A percentile compares a stretch with the other conserved stretches of the same genome.
These are phyloP conservation scores for Phialophora verrucosa DNA, from an alignment of 2,329 filamentous ascomycete genomes.

Conservation along the genomic window DNA sequence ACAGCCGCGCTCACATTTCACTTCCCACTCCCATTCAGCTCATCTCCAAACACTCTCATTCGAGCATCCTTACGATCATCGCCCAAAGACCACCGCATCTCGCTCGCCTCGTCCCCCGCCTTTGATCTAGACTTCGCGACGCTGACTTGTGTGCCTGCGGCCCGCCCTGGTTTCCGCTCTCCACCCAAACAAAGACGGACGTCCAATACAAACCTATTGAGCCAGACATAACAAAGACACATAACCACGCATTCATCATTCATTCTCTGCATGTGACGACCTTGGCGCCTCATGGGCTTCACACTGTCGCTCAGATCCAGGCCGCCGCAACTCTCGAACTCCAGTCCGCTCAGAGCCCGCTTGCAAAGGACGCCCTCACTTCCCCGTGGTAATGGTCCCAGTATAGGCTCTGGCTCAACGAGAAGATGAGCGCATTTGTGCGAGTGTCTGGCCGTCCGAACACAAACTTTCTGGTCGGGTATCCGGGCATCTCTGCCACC, in stretches of 20 bases:
- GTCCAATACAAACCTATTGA: conserved; percentile 19
- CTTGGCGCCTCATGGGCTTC: conserved; percentile 35
- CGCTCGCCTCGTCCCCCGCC: conserved; percentile 10
- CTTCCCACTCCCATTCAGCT: conserved; percentile 5
- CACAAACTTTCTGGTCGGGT: conserved; percentile 94
- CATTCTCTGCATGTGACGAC: conserved; percentile 27
- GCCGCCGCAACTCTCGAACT: conserved; percentile 27
- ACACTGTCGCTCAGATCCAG: conserved; percentile 31
- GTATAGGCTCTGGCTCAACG: conserved; percentile 28
- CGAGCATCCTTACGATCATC: conserved; percentile 1
- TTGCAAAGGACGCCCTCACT: conserved; percentile 22
- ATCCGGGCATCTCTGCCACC: conserved; percentile 96
- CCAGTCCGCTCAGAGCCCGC: conserved; percentile 23
- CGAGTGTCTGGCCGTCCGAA: conserved; percentile 97
- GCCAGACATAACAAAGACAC: conserved; percentile 19
- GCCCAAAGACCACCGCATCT: background rate
- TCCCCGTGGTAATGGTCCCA: conserved; percentile 33
- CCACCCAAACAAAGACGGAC: conserved; percentile 11
- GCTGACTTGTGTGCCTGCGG: conserved; percentile 5
- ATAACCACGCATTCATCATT: conserved; percentile 1
- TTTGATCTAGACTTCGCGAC: background rate
- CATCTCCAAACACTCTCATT: conserved; percentile 1
- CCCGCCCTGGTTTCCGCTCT: conserved; percentile 11
- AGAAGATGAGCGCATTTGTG: conserved; percentile 77
- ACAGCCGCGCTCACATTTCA: conserved; percentile 19